Base-by-base conservation (phyloP, 2,329 filamentous ascomycete genomes). In the Aspergillus amoenus region DNA sequence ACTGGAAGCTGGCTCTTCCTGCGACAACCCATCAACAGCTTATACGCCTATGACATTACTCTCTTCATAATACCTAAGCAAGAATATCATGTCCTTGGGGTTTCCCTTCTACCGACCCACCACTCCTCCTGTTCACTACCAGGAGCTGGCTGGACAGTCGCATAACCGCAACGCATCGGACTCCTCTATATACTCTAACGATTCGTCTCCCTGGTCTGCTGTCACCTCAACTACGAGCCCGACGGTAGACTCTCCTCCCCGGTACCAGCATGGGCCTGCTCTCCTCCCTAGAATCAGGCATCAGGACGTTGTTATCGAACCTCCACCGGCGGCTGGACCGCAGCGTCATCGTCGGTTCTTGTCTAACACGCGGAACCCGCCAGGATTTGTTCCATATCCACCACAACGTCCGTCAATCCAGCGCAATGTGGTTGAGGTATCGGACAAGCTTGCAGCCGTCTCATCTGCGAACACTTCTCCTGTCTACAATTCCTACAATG, bases 211-310 rank as follows among this genome's bases (percentile, higher is more conserved):
- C 43, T 88, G 89, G 71, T 89, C 89, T 43, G 80, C 86, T 66
- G 82, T 84, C 77, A 89, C 88, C 18, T 81, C 83, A 64, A 80
- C 85, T 66, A 88, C 87, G 52, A 92, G 89, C 12, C 89, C 90
- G 52, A 83, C 82, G 52, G 81, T 83, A 62, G 89, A 89, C 34
- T 72, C 70, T 21, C 89, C 90, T 59, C 84, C 93, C 65, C 84
- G 87, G 60, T 88, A 91, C 60, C 88, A 92, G 76, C 90, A 91
- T 52, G 78, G 77, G 18, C 90, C 91, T 51, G 80, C 91, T 48
- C 80, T 96, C 58, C 81, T 96, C 32, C 91, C 91, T 69, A 94
- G 92, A 82, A 93, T 95, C 77, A 85, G 91, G 60, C 85, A 85
- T 41, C 91, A 94, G 76, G 91, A 96, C 76, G 89, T 93, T 75